Base-by-base conservation (phyloP, 306 rosid genomes). In the Carpinus viminea region DNA sequence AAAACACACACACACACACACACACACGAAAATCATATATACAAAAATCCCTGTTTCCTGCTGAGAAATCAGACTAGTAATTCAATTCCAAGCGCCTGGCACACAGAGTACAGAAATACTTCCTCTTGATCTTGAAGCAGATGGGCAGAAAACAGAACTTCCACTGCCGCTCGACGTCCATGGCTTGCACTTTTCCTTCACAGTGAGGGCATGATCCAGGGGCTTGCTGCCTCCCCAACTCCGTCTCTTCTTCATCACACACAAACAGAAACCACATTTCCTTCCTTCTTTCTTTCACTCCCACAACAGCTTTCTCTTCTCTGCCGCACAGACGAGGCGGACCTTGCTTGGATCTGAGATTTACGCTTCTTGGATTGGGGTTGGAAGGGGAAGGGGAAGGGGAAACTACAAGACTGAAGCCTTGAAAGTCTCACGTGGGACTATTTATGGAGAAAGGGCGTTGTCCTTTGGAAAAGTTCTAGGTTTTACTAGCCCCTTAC, bases 181-280 rank as follows among this genome's bases (percentile, higher is more conserved):
- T 75, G 74, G 90, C 96, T 75, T 87, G 84, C 50, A 95, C 99
- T 72, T 95, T 95, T 24, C 96, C 99, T 12, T 86, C 85, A 68
- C 99, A 95, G 84, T 81, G 61, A 74, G 99, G 99, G 51, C 99
- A 95, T 0, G 90, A 84, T 17, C 99, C 99, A 0, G 98, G 92
- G 0, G 97, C 99, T 82, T 87, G 79, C 72, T 93, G 97, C 75
- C 86, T 81, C 4, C 92, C 94, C 2, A 95, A 56, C 75, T 95
- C 93, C 87, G 64, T 89, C 89, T 91, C 88, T 72, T 90, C 86
- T 65, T 82, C 98, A 0, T 90, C 90, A 34, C 93, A 93, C 9
- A 93, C 91, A 61, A 77, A 89, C 16, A 85, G 72, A 52, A 86
- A 41, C 90, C 97, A 81, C 98, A 95, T 91, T 94, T 82, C 89